Evolutionary conservation across 768 basidiomycete species (phyloP).

Genomic region (Russula olivacea): DNA sequence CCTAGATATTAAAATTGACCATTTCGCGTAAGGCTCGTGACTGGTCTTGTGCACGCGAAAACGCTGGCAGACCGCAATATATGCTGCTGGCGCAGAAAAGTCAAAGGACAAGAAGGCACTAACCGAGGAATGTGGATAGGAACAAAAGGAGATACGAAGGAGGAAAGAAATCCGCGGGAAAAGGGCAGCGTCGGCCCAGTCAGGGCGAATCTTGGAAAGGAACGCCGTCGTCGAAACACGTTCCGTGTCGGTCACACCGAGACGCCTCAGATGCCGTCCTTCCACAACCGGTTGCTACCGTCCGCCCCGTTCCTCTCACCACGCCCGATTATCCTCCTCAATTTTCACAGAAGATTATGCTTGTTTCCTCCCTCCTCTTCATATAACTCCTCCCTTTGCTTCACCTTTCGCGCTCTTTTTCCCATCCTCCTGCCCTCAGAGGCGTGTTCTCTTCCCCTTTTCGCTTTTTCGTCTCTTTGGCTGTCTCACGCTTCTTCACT

Average conservation of each 20-base stretch:
- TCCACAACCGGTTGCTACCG: conserved; percentile 47
- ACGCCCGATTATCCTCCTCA: conserved; percentile 38
- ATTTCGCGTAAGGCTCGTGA: conserved; percentile 21
- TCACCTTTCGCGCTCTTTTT: conserved; percentile 14
- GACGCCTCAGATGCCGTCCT: conserved; percentile 45
- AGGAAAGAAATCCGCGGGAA: conserved; percentile 8
- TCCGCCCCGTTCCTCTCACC: conserved; percentile 47
- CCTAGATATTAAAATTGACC: conserved; percentile 11
- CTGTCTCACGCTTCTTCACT: conserved; percentile 17
- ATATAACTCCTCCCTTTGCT: conserved; percentile 26
- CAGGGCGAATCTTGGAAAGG: conserved; percentile 34
- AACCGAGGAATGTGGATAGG: not conserved
- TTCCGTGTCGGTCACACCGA: conserved; percentile 66
- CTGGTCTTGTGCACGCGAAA: not conserved
- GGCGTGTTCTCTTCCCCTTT: conserved; percentile 17
- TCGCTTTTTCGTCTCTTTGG: conserved; percentile 3
- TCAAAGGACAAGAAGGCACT: not conserved
- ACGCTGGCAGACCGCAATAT: conserved; percentile 4
- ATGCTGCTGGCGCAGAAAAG: not conserved
- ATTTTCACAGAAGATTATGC: conserved; percentile 38
- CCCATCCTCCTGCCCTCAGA: conserved; percentile 19
- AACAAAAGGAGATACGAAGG: not conserved
- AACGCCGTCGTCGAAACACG: conserved; percentile 63
- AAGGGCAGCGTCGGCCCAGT: not conserved
- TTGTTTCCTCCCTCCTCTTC: conserved; percentile 27